phyloP scores from a whole-genome alignment of 768 basidiomycete genomes.

The Russula ochroleuca region DNA sequence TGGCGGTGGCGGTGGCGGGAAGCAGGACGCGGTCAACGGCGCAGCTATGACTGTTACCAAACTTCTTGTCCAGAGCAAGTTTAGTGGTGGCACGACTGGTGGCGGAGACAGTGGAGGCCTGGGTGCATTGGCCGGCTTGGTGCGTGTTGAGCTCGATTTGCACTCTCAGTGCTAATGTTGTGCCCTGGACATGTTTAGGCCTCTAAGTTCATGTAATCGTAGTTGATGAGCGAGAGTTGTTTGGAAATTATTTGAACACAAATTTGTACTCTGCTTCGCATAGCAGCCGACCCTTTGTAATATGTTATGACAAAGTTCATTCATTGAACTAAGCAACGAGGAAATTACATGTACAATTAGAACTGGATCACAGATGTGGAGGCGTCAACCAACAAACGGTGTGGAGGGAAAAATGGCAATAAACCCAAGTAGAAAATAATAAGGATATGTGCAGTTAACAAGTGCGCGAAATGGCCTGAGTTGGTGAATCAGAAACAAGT shows the following conservation, averaged over 20 bases:
- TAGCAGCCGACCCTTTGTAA: background rate
- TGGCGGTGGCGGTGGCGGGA: slow-evolving; percentile 61
- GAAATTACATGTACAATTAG: background rate
- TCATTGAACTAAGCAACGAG: background rate
- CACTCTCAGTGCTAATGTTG: slow-evolving; percentile 29
- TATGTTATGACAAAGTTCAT: background rate
- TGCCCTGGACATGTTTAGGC: background rate
- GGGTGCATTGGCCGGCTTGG: slow-evolving; percentile 46
- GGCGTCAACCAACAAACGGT: background rate
- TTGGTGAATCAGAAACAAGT: background rate
- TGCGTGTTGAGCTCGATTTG: background rate
- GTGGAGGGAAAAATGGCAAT: background rate
- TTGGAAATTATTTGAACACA: background rate
- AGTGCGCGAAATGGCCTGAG: background rate
- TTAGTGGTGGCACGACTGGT: slow-evolving; percentile 44
- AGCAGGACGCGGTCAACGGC: slow-evolving; percentile 81
- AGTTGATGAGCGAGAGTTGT: background rate
- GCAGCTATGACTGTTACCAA: slow-evolving; percentile 87
- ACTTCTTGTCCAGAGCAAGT: slow-evolving; percentile 66
- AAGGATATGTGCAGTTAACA: background rate
- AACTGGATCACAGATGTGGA: background rate
- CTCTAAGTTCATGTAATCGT: background rate
- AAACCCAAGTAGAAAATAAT: background rate
- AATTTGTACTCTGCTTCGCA: background rate
- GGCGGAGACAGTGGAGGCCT: slow-evolving; percentile 71